phyloP scores from a whole-genome alignment of 257 asterid genomes.

The Galeopsis tetrahit region DNA sequence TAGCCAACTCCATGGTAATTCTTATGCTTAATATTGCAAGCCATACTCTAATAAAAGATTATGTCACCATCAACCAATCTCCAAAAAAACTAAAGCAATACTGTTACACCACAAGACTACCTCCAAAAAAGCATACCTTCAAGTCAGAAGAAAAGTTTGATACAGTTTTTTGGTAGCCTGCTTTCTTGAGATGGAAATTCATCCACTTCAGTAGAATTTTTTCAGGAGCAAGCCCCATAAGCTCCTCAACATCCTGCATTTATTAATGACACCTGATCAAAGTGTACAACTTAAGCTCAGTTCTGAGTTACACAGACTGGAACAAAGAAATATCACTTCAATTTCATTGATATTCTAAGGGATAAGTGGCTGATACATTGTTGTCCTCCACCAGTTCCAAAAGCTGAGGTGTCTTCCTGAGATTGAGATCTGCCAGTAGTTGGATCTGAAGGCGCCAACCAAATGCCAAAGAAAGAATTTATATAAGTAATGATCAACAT shows the following conservation, averaged over 20 bases:
- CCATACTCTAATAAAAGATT: neutral
- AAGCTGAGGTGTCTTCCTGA: slow-evolving; percentile 97
- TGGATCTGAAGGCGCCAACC: slow-evolving; percentile 69
- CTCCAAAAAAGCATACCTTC: slow-evolving; percentile 57
- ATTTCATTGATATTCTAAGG: slow-evolving; percentile 29
- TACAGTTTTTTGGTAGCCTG: slow-evolving; percentile 82
- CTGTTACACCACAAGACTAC: slow-evolving; percentile 19
- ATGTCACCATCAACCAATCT: slow-evolving; percentile 25
- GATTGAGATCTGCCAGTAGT: slow-evolving; percentile 97
- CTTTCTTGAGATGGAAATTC: slow-evolving; percentile 97
- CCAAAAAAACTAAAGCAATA: slow-evolving; percentile 24
- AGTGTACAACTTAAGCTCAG: slow-evolving; percentile 35
- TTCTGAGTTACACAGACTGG: slow-evolving; percentile 26
- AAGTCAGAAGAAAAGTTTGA: slow-evolving; percentile 89
- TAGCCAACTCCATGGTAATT: slow-evolving; percentile 7
- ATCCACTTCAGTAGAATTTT: slow-evolving; percentile 90
- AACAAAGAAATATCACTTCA: neutral
- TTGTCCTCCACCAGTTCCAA: slow-evolving; percentile 94
- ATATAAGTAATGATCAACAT: slow-evolving; percentile 33
- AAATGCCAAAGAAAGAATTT: slow-evolving; percentile 31
- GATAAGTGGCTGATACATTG: slow-evolving; percentile 50
- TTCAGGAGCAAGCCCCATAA: slow-evolving; percentile 97
- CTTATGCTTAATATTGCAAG: slow-evolving; percentile 18
- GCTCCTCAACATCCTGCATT: slow-evolving; percentile 95
- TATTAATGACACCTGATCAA: slow-evolving; percentile 42